A percentile compares a stretch with the other conserved stretches of the same genome.
phyloP scores from a whole-genome alignment of 306 rosid genomes.

The Ormosia semicastrata region DNA sequence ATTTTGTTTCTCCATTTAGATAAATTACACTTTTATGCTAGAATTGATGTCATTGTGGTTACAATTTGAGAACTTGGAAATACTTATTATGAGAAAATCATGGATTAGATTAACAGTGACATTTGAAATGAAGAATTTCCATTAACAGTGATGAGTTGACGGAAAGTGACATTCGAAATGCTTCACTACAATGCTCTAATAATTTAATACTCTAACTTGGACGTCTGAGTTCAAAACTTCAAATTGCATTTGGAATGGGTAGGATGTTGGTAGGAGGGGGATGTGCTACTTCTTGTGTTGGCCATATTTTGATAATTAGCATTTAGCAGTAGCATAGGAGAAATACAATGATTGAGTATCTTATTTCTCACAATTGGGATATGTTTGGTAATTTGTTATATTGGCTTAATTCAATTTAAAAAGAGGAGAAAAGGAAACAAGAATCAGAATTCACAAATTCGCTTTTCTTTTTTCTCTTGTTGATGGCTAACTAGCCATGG shows the following conservation, averaged over 20 bases:
- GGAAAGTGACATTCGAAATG: too few relatives aligned
- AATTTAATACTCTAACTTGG: too few relatives aligned
- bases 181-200: too few relatives aligned
- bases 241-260: too few relatives aligned
- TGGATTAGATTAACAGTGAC: background rate
- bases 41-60: background rate
- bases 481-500: background rate
- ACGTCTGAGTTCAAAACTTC: too few relatives aligned
- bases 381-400: background rate
- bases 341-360: background rate
- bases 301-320: too few relatives aligned
- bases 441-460: background rate
- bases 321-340: too few relatives aligned
- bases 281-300: too few relatives aligned
- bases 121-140: background rate
- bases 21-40: background rate
- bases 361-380: background rate
- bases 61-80: slow-evolving; percentile 12
- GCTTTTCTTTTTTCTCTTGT: background rate
- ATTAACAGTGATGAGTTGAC: background rate
- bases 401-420: background rate
- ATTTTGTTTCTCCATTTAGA: background rate
- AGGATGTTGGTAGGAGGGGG: too few relatives aligned
- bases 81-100: background rate
- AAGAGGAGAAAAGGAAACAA: background rate